Evolutionary conservation across 305 asterid species (phyloP), one percentile per base, ranked within the genome.

Genomic region (Rubia occidens): DNA sequence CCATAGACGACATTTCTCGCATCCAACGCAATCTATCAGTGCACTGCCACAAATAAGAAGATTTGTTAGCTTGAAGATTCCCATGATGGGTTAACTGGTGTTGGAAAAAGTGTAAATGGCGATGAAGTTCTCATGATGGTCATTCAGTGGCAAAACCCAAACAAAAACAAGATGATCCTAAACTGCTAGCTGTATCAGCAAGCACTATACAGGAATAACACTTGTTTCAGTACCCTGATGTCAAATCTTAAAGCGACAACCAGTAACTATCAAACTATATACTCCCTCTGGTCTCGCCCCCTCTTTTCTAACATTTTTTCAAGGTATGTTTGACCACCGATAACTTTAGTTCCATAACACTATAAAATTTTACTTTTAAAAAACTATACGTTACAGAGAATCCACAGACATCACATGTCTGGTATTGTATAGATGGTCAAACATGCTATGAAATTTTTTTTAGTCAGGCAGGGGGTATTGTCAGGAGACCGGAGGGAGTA

Each of bases 21-120:
- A 92, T 69, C 98, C 98, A 67, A 92, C 96, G 80, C 98, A 92
- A 77, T 86, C 91, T 84, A 86, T 86, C 75, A 86, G 73, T 61
- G 89, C 87, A 51, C 89, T 86, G 87, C 75, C 73, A 68, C 71
- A 68, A 69, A 71, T 54, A 71, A 51, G 37, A 56, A 61, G 29
- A 32, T 44, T 75, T 51, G 55, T 72, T 29, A 24, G 64, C 68
- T 37, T 29, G 21, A 69, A 37, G 62, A 21, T 40, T 42, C 42
- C 11, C 5, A 70, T 63, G 35, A 45, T 10, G 39, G 24, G 66
- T 11, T 1, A 4, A 40, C 13, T 21, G 1, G 13, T 55, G 54
- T 26, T 10, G 10, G 54, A 37, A 62, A 63, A 56, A 17, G 45
- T 9, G 17, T 35, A 37, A 39, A 40, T 37, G 64, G 39, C 5